Evolutionary conservation across 345 rosid species (phyloP).

Genomic region (Eucalyptus erythrocorys): DNA sequence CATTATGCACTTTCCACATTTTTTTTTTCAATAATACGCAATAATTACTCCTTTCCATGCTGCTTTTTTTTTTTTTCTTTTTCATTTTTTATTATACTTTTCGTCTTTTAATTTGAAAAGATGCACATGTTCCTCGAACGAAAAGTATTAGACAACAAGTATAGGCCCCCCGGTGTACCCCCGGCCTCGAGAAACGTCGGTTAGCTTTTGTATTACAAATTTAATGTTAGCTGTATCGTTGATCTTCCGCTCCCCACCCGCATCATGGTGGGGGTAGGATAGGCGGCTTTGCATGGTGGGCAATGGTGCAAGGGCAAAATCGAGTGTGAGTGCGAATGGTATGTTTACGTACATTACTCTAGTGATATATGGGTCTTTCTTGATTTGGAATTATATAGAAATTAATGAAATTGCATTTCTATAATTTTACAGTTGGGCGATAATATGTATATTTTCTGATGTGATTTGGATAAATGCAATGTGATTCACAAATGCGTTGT

Average conservation of each 20-base stretch:
- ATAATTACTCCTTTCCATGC: not conserved
- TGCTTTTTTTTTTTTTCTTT: not conserved
- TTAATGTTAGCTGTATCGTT: rapidly evolving
- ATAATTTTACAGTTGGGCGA: rapidly evolving
- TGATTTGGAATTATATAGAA: not conserved
- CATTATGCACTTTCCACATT: not conserved
- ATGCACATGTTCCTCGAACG: not conserved
- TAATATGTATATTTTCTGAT: not conserved
- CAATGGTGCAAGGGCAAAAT: not conserved
- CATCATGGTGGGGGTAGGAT: not conserved
- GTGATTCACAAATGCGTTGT: not conserved
- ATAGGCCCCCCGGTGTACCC: too few species aligned
- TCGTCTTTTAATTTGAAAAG: not conserved
- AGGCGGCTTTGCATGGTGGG: not conserved
- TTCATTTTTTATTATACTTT: not conserved
- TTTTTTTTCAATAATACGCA: not conserved
- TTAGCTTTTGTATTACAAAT: not conserved
- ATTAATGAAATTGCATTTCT: not conserved
- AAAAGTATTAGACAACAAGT: not conserved
- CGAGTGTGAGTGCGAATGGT: rapidly evolving
- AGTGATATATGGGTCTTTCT: not conserved
- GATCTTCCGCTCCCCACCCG: not conserved
- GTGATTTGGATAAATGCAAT: not conserved
- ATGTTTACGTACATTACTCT: not conserved
- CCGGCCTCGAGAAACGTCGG: not conserved